Conservation (phyloP, 1,284 basidiomycete genomes). For the Leccinum brunneo-olivaceum region DNA sequence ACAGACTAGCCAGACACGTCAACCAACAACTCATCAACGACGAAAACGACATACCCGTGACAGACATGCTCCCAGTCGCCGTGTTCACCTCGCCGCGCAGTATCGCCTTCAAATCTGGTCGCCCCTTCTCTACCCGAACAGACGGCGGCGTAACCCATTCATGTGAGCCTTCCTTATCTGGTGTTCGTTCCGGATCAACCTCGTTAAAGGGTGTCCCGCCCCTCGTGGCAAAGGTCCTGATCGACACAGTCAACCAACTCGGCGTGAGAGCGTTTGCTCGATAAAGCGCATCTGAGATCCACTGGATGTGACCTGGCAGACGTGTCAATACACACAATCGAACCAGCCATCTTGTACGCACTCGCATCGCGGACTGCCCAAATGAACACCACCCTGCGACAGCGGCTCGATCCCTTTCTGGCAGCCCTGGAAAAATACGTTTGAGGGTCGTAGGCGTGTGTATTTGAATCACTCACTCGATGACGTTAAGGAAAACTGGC, state of each 20-base stretch:
- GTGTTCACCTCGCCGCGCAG: conserved; percentile 19
- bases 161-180: conserved; percentile 8
- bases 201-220: conserved; percentile 9
- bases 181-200: conserved; percentile 9
- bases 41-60: conserved; percentile 19
- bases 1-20: conserved; percentile 34
- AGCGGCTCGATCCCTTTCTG: conserved; percentile 16
- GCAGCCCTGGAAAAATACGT: conserved; percentile 21
- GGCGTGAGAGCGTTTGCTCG: conserved; percentile 20
- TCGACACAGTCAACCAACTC: conserved; percentile 25
- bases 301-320: conserved; percentile 24
- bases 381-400: conserved; percentile 31
- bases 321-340: conserved; percentile 1
- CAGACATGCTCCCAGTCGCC: conserved; percentile 23
- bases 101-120: conserved; percentile 19
- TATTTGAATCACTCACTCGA: conserved; percentile 28
- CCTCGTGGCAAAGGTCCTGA: conserved; percentile 31
- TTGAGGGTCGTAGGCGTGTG: too few relatives aligned
- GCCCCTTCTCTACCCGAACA: conserved; percentile 16
- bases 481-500: conserved; percentile 34
- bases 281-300: conserved; percentile 31
- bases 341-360: conserved; percentile 14
- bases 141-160: conserved; percentile 10
- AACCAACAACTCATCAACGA: background rate
- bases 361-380: conserved; percentile 35